These are phyloP conservation scores for Pisolithus orientalis DNA, from an alignment of 768 basidiomycete genomes.

Conservation along the genomic window DNA sequence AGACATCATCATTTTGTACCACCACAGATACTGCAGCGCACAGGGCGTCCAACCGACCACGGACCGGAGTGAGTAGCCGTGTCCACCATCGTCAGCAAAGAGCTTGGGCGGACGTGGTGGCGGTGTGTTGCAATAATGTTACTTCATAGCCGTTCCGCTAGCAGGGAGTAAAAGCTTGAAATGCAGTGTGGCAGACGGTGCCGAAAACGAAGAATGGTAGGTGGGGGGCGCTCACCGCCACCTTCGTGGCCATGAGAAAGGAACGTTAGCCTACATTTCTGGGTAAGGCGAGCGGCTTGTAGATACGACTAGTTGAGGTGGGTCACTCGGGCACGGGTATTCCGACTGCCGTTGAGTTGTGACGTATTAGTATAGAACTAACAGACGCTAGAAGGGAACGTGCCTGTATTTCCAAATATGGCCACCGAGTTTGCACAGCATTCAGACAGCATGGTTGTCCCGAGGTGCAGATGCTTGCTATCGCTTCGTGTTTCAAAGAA, in stretches of 20 bases:
- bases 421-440: neutral
- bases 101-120: conserved; percentile 17
- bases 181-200: conserved; percentile 24
- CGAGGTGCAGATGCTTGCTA: too few species aligned
- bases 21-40: conserved; percentile 14
- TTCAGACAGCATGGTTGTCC: too few species aligned
- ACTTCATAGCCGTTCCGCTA: conserved; percentile 27
- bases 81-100: conserved; percentile 13
- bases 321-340: neutral
- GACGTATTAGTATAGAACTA: neutral
- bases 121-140: conserved; percentile 25
- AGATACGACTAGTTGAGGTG: too few species aligned
- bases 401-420: neutral
- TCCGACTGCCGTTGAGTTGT: neutral
- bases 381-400: neutral
- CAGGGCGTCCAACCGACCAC: conserved; percentile 12
- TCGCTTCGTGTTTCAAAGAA: too few species aligned
- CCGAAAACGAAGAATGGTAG: conserved; percentile 17
- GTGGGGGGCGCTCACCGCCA: conserved; percentile 27
- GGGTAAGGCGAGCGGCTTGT: too few species aligned
- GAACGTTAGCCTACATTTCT: too few species aligned
- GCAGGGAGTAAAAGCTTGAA: conserved; percentile 18
- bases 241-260: conserved; percentile 20
- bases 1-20: conserved; percentile 32
- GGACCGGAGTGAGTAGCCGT: conserved; percentile 30